Base-by-base conservation (phyloP, 805 yeast species). In the Starmerella sirachaensis region DNA sequence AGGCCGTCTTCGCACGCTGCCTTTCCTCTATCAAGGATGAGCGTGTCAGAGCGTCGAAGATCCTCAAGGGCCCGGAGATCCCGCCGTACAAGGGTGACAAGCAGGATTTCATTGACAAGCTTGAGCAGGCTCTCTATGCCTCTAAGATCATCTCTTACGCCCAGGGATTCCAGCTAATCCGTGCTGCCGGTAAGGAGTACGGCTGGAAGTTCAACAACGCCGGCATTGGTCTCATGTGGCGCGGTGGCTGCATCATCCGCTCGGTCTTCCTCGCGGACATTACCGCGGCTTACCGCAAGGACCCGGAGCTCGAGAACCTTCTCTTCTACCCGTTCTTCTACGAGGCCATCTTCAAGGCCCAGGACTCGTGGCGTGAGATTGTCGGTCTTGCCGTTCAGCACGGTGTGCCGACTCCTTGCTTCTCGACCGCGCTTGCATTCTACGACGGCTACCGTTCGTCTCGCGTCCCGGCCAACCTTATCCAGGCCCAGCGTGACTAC, bases 211-310 rank as follows among this genome's bases (percentile, higher is more conserved):
- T 88, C 63, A 91, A 88, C 79, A 81, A 83, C 77, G 94, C 97
- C 55, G 91, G 94, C 44, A 91, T 91, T 57, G 97, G 97, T 54
- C 75, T 91, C 58, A 88, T 88, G 97, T 88, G 98, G 98, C 79
- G 98, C 76, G 98, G 98, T 71, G 98, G 98, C 57, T 88, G 98
- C 75, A 88, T 88, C 66, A 88, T 88, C 69, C 83, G 97, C 75
- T 88, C 98, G 42, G 96, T 88, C 50, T 88, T 88, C 81, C 72
- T 88, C 61, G 96, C 78, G 60, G 96, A 88, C 66, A 88, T 88
- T 68, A 88, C 98, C 52, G 64, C 83, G 62, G 98, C 98, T 52
- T 88, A 78, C 80, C 82, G 91, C 68, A 76, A 79, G 63, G 70
- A 78, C 70, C 93, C 94, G 63, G 78, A 85, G 52, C 71, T 88